Evolutionary conservation across 2,329 filamentous ascomycete species (phyloP).

Genomic region (Fusarium decemcellulare): DNA sequence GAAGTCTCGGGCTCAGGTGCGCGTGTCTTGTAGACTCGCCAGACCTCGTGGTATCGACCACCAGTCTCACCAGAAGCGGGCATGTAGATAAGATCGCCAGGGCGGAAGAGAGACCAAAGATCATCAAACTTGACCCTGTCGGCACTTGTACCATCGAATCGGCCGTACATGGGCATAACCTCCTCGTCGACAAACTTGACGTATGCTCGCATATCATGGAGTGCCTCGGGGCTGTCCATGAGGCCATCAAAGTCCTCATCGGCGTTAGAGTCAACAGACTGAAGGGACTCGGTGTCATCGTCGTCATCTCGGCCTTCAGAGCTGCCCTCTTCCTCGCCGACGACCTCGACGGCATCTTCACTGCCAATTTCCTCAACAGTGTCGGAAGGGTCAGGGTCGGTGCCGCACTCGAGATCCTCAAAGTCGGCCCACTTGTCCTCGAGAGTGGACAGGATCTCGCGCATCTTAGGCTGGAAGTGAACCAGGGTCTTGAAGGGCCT

Average conservation of each 20-base stretch:
- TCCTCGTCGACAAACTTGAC: constrained; percentile 60
- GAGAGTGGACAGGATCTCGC: constrained; percentile 53
- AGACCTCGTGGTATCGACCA: constrained; percentile 56
- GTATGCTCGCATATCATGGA: constrained; percentile 59
- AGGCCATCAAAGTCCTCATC: constrained; percentile 53
- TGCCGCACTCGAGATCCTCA: constrained; percentile 48
- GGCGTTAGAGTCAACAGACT: constrained; percentile 55
- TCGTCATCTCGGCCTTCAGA: constrained; percentile 11
- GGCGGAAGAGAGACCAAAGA: constrained; percentile 58
- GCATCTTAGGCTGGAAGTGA: constrained; percentile 59
- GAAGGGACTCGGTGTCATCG: constrained; percentile 50
- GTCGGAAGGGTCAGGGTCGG: constrained; percentile 27
- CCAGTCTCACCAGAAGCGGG: constrained; percentile 52
- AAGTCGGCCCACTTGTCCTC: constrained; percentile 59
- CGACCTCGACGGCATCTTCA: constrained; percentile 46
- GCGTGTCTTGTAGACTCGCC: constrained; percentile 54
- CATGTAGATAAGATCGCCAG: constrained; percentile 58
- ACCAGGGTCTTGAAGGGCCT: constrained; percentile 58
- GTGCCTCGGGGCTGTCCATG: constrained; percentile 57
- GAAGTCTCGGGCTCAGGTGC: constrained; percentile 49
- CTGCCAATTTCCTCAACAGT: constrained; percentile 35
- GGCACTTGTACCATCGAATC: constrained; percentile 44
- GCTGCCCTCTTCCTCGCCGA: neutral
- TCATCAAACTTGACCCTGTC: constrained; percentile 57
- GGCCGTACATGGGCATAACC: constrained; percentile 54